phyloP scores from a whole-genome alignment of 306 rosid genomes.

The Abrus pulchellus region DNA sequence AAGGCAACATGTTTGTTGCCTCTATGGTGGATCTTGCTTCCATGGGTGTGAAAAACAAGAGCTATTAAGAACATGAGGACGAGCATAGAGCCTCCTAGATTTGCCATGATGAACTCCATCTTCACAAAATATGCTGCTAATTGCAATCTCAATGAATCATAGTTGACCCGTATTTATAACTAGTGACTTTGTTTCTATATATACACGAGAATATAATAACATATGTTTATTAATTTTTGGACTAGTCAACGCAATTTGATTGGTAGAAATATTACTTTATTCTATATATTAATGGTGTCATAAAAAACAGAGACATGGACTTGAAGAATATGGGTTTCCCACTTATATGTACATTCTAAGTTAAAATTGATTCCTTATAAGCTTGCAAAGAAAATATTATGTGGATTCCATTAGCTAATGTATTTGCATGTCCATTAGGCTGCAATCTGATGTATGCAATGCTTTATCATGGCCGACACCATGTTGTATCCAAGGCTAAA shows the following conservation, averaged over 20 bases:
- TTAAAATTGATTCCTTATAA: background rate
- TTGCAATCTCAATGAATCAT: conserved; percentile 12
- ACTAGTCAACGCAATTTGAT: conserved; percentile 37
- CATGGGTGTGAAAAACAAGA: conserved; percentile 30
- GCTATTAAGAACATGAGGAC: conserved; percentile 41
- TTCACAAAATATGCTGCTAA: background rate
- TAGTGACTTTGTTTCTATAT: background rate
- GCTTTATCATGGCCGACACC: conserved; percentile 16
- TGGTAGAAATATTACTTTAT: background rate
- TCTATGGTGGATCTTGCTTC: conserved; percentile 37
- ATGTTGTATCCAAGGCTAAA: background rate
- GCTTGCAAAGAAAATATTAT: background rate
- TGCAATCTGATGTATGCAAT: conserved; percentile 32
- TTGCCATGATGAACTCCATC: conserved; percentile 47
- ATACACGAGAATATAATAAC: background rate
- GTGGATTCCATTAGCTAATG: background rate
- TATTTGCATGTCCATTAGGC: conserved; percentile 13
- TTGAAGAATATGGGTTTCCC: conserved; percentile 5
- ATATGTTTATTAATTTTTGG: conserved; percentile 1
- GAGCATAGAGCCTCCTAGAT: conserved; percentile 45
- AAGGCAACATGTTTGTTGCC: conserved; percentile 49
- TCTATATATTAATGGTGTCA: conserved; percentile 15
- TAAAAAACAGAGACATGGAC: background rate
- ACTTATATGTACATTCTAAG: background rate
- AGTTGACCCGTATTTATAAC: conserved; percentile 22